Base-by-base conservation (phyloP, 2,329 filamentous ascomycete genomes). In the Elsinoe ampelina region DNA sequence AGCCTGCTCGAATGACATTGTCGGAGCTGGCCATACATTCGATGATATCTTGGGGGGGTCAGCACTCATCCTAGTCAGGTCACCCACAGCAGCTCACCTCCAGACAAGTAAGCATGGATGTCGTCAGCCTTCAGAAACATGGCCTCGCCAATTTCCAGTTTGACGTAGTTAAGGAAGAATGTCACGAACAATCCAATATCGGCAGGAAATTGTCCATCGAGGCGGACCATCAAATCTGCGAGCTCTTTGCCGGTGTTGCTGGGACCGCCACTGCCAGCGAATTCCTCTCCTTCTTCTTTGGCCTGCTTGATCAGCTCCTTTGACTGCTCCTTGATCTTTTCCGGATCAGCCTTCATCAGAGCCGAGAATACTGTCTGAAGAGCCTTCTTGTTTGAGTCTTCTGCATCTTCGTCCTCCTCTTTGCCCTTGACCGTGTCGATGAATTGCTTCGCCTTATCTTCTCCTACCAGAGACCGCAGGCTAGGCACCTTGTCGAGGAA, bases 21-120 rank as follows among this genome's bases (percentile, higher is more conserved):
- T 98, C 93, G n/a, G 89, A 95, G 7, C 89, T 86, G 0, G 93
- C 93, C 93, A 98, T 98, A 77, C 93, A 98, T 73, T 98, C 93
- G 69, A 98, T 90, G 64, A 98, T 95, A 67, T 98, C 92, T 73
- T 73, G 59, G 20, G 4, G 5, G 7, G 48, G 41, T 57, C 17
- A 36, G 35, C 41, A 26, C 5, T 5, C 15, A 11, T 2, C 12
- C 19, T 11, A 19, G 2, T 12, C 26, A 20, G 48, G 43, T 47
- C 1, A 35, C 36, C 12, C 32, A 26, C 32, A 32, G 26, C n/a
- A 30, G 42, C 63, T 50, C 58, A 72, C 71, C 71, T 59, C 89
- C 89, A 2, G 85, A 89, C 42, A 95, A 74, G 71, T 98, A 98
- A 50, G 93, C 93, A 70, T 98, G 93, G 65, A 97, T 97, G 67